Conservation (phyloP, 2,329 filamentous ascomycete genomes). For the Fusarium subglutinans region DNA sequence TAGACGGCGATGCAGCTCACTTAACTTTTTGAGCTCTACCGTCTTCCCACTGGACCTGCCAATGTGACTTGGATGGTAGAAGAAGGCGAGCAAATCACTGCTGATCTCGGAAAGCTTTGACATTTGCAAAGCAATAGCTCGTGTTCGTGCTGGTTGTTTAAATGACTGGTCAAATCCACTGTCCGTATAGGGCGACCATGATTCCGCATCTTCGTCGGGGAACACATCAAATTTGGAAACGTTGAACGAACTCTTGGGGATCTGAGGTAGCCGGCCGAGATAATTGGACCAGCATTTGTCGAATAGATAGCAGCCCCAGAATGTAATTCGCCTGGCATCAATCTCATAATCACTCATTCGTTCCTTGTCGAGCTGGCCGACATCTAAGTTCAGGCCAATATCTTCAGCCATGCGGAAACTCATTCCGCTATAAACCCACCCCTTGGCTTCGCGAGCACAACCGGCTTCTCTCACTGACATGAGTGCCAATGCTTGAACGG, state of each 20-base stretch:
- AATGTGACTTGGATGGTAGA: slow-evolving; percentile 83
- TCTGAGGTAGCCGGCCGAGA: slow-evolving; percentile 86
- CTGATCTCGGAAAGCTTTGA: slow-evolving; percentile 91
- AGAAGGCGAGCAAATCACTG: slow-evolving; percentile 86
- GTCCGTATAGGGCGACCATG: slow-evolving; percentile 91
- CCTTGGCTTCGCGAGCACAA: slow-evolving; percentile 91
- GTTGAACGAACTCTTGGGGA: slow-evolving; percentile 81
- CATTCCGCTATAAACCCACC: slow-evolving; percentile 99
- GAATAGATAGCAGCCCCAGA: slow-evolving; percentile 98
- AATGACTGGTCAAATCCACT: slow-evolving; percentile 76
- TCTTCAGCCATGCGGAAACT: slow-evolving; percentile 98
- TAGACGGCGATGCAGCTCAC: slow-evolving; percentile 87
- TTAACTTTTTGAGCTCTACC: slow-evolving; percentile 88
- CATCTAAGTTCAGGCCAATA: slow-evolving; percentile 88
- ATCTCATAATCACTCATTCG: slow-evolving; percentile 81
- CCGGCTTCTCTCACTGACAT: slow-evolving; percentile 98
- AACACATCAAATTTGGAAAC: slow-evolving; percentile 92
- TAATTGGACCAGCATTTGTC: slow-evolving; percentile 99
- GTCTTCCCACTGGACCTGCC: slow-evolving; percentile 76
- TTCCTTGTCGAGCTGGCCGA: slow-evolving; percentile 69
- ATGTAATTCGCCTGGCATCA: slow-evolving; percentile 89
- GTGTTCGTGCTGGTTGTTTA: slow-evolving; percentile 82
- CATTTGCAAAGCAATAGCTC: slow-evolving; percentile 83
- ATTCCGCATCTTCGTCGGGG: slow-evolving; percentile 83
- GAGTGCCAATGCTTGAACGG: slow-evolving; percentile 89